Evolutionary conservation across 1,284 basidiomycete genomes (phyloP).

Genomic region (Rhodotorula sp.): DNA sequence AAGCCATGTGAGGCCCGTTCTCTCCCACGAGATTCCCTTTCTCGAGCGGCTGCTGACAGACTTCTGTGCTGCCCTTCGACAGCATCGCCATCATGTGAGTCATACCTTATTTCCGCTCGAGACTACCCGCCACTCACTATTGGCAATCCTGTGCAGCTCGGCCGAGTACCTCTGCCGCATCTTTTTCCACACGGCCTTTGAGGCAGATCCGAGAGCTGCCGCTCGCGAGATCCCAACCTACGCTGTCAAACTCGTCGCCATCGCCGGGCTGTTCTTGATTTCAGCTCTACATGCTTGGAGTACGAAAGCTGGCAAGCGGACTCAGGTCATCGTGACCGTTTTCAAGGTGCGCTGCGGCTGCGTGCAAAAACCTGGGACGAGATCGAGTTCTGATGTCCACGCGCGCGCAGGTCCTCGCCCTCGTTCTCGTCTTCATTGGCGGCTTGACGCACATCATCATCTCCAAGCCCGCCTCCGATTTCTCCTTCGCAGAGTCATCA

Average conservation of each 20-base stretch:
- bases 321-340: constrained; percentile 79
- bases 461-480: constrained; percentile 46
- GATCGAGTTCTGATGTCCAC: constrained; percentile 60
- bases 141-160: constrained; percentile 31
- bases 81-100: constrained; percentile 7
- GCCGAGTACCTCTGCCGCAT: constrained; percentile 79
- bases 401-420: constrained; percentile 46
- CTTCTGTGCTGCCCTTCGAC: neutral
- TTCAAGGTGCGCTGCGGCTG: constrained; percentile 64
- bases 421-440: constrained; percentile 53
- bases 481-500: constrained; percentile 68
- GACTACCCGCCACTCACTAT: neutral
- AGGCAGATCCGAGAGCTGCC: constrained; percentile 41
- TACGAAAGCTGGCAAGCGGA: constrained; percentile 73
- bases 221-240: constrained; percentile 66
- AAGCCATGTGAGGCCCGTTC: constrained; percentile 52
- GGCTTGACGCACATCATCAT: constrained; percentile 50
- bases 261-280: constrained; percentile 68
- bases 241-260: constrained; percentile 80
- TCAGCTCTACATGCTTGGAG: constrained; percentile 75
- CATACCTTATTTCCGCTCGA: neutral
- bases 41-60: no score
- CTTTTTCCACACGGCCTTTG: constrained; percentile 51
- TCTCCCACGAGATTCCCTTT: neutral
- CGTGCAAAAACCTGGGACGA: constrained; percentile 48